Percentiles rank a stretch among this genome's conserved stretches.
Evolutionary conservation across 257 asterid genomes (phyloP).

Genomic region (Fraxinus anomala): DNA sequence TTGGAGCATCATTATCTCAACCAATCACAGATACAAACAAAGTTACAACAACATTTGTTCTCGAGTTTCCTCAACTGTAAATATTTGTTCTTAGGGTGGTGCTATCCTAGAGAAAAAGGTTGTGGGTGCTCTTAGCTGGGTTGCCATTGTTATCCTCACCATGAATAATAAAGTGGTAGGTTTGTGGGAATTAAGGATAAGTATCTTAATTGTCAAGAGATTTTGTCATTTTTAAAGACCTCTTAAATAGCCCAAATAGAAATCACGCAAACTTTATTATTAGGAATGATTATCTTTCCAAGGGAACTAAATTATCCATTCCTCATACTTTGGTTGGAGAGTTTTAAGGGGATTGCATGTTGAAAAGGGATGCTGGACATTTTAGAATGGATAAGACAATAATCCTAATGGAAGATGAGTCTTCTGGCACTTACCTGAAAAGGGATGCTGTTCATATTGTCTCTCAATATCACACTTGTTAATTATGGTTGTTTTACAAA

Average conservation of each 20-base stretch:
- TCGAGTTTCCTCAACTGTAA: not conserved
- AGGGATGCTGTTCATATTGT: not conserved
- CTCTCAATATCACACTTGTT: not conserved
- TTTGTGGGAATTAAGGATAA: not conserved
- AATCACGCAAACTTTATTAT: not conserved
- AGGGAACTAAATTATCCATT: not conserved
- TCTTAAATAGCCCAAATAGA: not conserved
- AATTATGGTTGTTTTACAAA: no score
- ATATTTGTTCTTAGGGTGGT: not conserved
- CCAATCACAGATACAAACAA: not conserved
- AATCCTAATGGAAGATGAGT: not conserved
- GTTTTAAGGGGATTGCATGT: not conserved
- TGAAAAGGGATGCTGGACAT: not conserved
- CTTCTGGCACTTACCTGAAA: not conserved
- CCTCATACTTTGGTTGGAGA: not conserved
- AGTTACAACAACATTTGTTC: not conserved
- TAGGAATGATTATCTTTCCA: not conserved
- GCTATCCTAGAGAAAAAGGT: not conserved
- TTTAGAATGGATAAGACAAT: not conserved
- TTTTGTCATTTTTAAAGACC: not conserved
- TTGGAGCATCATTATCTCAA: not conserved
- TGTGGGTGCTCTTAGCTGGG: not conserved
- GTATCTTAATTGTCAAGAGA: not conserved
- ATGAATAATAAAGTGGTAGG: not conserved
- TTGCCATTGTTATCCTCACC: not conserved